These are phyloP conservation scores for Penicillium polonicum DNA, from an alignment of 2,329 filamentous ascomycete genomes.

Conservation along the genomic window DNA sequence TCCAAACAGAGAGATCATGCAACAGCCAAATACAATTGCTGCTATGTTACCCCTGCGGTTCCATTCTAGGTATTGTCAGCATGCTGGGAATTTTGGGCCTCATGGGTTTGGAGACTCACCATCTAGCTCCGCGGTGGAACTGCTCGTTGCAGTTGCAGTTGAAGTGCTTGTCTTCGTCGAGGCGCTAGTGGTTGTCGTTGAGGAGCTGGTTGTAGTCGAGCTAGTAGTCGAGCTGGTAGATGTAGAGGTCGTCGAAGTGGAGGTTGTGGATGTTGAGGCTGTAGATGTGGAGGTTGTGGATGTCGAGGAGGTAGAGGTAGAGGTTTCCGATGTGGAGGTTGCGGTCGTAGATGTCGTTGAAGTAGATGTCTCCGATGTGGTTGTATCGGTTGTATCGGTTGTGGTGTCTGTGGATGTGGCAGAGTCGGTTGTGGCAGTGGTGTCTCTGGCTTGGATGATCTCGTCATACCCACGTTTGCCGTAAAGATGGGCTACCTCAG, in stretches of 20 bases:
- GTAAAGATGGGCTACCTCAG: not conserved
- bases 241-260: not conserved
- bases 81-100: no score
- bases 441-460: not conserved
- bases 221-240: slow-evolving; percentile 4
- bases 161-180: not conserved
- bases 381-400: not conserved
- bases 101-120: not conserved
- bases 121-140: not conserved
- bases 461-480: not conserved
- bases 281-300: not conserved
- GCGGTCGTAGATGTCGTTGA: slow-evolving; percentile 2
- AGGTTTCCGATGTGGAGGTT: slow-evolving; percentile 1
- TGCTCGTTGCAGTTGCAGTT: slow-evolving; percentile 11
- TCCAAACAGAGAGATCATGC: slow-evolving; percentile 13
- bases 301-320: not conserved
- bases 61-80: not conserved
- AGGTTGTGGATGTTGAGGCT: not conserved
- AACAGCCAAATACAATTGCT: slow-evolving; percentile 10
- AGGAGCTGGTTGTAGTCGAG: not conserved
- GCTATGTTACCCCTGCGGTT: slow-evolving; percentile 15
- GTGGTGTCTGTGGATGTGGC: not conserved
- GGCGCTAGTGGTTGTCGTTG: not conserved
- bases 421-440: not conserved
- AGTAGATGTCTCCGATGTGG: slow-evolving; percentile 1